Percentiles rank a stretch among this genome's conserved stretches.
Conservation (phyloP, 2,329 filamentous ascomycete genomes). For the Ceratocystis lukuohia region DNA sequence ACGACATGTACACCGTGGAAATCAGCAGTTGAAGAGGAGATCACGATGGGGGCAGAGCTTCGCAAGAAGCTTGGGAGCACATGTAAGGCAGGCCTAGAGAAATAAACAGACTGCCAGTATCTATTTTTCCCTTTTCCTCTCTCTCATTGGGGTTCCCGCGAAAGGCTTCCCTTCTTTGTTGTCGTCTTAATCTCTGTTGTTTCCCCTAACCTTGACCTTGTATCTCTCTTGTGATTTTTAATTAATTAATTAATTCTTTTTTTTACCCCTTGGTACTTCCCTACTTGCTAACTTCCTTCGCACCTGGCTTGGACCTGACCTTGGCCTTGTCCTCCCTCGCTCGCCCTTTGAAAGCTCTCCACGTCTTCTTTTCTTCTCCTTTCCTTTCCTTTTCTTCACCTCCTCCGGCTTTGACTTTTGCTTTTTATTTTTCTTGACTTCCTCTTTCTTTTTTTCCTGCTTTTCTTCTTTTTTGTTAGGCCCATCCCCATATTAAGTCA, state of each 20-base stretch:
- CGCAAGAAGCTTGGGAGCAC: too few relatives aligned
- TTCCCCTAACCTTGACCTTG: not conserved
- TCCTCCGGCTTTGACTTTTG: constrained; percentile 2
- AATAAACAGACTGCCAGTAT: too few relatives aligned
- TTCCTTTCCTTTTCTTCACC: constrained; percentile 26
- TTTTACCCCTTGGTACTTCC: not conserved
- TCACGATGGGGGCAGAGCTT: too few relatives aligned
- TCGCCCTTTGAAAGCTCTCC: constrained; percentile 13
- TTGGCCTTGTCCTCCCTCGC: constrained; percentile 13
- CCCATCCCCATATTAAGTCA: constrained; percentile 23
- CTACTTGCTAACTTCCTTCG: constrained; percentile 16
- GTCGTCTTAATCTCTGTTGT: not conserved
- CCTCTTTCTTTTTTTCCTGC: constrained; percentile 6
- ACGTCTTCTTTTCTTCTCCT: constrained; percentile 21
- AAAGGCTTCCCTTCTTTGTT: not conserved
- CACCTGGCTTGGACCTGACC: constrained; percentile 9
- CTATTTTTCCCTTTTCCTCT: too few relatives aligned
- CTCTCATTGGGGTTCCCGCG: too few relatives aligned
- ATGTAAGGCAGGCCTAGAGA: too few relatives aligned
- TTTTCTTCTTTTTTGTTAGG: constrained; percentile 22
- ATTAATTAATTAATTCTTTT: not conserved
- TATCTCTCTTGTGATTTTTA: not conserved
- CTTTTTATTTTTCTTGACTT: constrained; percentile 22
- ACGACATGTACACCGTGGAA: not conserved
- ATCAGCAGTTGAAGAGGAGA: too few relatives aligned